Evolutionary conservation across 345 rosid genomes (phyloP).

Genomic region (Lepidium africanum): DNA sequence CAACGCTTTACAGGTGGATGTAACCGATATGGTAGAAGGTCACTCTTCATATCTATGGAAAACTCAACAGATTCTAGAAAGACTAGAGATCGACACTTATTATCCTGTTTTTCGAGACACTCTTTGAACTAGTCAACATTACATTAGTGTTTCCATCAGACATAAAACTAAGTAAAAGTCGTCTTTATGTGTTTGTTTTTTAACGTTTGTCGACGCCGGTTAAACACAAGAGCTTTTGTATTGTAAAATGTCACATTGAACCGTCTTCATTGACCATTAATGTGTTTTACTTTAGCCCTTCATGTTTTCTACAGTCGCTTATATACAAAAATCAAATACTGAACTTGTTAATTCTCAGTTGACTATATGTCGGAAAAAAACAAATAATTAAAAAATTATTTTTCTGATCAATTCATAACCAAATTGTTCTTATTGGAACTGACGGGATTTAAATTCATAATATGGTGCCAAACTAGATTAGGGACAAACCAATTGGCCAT

Average conservation of each 20-base stretch:
- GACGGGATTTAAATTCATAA: too few relatives aligned
- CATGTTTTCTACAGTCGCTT: not conserved
- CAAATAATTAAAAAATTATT: too few relatives aligned
- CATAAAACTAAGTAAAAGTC: not conserved
- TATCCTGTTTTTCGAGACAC: slow-evolving; percentile 58
- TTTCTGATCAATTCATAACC: too few relatives aligned
- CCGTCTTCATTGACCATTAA: not conserved
- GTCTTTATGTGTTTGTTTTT: not conserved
- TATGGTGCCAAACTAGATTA: too few relatives aligned
- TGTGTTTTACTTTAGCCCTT: not conserved
- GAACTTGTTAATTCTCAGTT: not conserved
- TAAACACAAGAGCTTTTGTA: not conserved
- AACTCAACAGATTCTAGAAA: slow-evolving; percentile 60
- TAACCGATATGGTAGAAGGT: slow-evolving; percentile 71
- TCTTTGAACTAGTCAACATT: not conserved
- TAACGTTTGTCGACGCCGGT: not conserved
- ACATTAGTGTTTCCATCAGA: too few relatives aligned
- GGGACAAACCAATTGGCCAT: too few relatives aligned
- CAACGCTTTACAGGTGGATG: slow-evolving; percentile 53
- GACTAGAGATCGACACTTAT: slow-evolving; percentile 74
- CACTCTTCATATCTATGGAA: slow-evolving; percentile 91
- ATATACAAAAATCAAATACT: not conserved
- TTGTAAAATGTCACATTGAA: not conserved
- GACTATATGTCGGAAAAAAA: not conserved
- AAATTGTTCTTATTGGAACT: too few relatives aligned